A percentile compares a stretch with the other conserved stretches of the same genome.
Evolutionary conservation across 2,329 filamentous ascomycete species (phyloP).

Genomic region (Aspergillus persii): DNA sequence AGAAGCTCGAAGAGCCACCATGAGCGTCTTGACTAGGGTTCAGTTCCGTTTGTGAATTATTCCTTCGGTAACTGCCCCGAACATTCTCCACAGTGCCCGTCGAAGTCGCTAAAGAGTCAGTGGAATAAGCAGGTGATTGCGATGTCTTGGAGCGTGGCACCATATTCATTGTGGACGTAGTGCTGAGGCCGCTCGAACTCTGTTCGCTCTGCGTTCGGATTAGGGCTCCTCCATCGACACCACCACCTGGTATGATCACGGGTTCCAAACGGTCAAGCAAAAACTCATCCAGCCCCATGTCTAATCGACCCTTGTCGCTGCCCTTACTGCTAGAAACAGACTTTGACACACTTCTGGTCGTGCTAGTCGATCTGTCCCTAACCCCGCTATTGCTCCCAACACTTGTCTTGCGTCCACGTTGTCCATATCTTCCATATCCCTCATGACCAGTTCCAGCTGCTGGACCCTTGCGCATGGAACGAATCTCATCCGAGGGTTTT

Average conservation of each 20-base stretch:
- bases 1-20: neutral
- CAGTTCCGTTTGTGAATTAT: neutral
- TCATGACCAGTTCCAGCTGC: slow-evolving; percentile 93
- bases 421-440: slow-evolving; percentile 50
- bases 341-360: slow-evolving; percentile 33
- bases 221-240: slow-evolving; percentile 32
- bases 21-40: neutral
- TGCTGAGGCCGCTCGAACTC: slow-evolving; percentile 36
- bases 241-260: slow-evolving; percentile 50
- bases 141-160: slow-evolving; percentile 19
- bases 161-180: slow-evolving; percentile 27
- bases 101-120: slow-evolving; percentile 32
- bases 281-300: slow-evolving; percentile 49
- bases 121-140: slow-evolving; percentile 30
- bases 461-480: slow-evolving; percentile 70
- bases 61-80: neutral
- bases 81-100: slow-evolving; percentile 21
- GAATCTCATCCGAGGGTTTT: slow-evolving; percentile 46
- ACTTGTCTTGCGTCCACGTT: slow-evolving; percentile 45
- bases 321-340: slow-evolving; percentile 40
- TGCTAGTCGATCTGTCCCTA: slow-evolving; percentile 43
- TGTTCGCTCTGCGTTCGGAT: slow-evolving; percentile 41
- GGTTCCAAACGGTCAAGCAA: slow-evolving; percentile 47
- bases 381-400: slow-evolving; percentile 39
- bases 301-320: slow-evolving; percentile 41